Percentiles rank a stretch among this genome's conserved stretches.
These are phyloP conservation scores for Protoeuglena noctilucae DNA, from an alignment of 139 green algal species.

Conservation along the genomic window DNA sequence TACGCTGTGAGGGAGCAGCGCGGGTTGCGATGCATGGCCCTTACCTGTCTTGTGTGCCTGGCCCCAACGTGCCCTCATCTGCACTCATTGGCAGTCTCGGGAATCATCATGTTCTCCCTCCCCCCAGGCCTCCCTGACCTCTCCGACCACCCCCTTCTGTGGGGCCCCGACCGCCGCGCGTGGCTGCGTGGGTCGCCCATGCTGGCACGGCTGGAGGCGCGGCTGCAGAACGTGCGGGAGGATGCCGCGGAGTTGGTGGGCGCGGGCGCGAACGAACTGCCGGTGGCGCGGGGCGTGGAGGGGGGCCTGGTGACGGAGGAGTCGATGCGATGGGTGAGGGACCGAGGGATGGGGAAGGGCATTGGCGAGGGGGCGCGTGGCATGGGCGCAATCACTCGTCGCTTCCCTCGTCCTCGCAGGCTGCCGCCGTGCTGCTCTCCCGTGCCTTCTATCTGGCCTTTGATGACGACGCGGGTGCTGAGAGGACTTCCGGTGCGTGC, in stretches of 20 bases:
- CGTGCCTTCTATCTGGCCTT: constrained; percentile 29
- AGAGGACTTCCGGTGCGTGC: too few species aligned
- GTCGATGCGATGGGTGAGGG: constrained; percentile 26
- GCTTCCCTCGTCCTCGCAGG: too few species aligned
- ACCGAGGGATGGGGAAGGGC: too few species aligned
- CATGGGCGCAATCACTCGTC: too few species aligned
- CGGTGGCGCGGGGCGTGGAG: constrained; percentile 10
- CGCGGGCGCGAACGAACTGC: constrained; percentile 26
- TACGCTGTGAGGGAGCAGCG: constrained; percentile 22
- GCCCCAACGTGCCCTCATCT: background rate
- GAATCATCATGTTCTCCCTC: background rate
- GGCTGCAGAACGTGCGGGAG: constrained; percentile 20
- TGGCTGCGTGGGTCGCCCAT: constrained; percentile 26
- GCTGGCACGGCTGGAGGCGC: constrained; percentile 10
- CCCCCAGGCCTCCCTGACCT: background rate
- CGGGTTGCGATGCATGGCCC: background rate
- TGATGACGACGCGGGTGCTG: background rate
- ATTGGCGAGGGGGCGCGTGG: too few species aligned
- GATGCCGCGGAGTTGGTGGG: constrained; percentile 18
- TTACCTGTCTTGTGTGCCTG: background rate
- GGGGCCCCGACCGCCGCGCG: constrained; percentile 14
- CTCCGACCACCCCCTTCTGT: constrained; percentile 30
- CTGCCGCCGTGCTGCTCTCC: constrained; percentile 28
- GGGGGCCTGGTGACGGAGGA: constrained; percentile 12
- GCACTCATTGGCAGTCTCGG: background rate